These are phyloP conservation scores for Discostella pseudostelligera DNA, from an alignment of 108 stramenopile genomes.

Conservation along the genomic window DNA sequence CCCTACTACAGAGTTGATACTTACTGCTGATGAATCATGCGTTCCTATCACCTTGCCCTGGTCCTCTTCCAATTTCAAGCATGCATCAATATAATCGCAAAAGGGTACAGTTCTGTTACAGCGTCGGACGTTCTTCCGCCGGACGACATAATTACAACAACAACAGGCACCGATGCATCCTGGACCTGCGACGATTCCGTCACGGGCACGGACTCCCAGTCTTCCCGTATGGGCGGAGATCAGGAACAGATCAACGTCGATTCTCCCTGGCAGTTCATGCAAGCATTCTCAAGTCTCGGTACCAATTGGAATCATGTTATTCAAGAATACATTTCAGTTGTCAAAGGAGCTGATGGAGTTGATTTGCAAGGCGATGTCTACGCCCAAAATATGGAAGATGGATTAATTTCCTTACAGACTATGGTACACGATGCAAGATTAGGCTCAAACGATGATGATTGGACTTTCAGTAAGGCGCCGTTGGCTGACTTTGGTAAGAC, in stretches of 20 bases:
- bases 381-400: slow-evolving; percentile 27
- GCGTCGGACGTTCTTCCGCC: neutral
- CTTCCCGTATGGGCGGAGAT: neutral
- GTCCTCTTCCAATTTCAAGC: neutral
- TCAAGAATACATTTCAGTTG: slow-evolving; percentile 38
- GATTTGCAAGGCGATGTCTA: slow-evolving; percentile 37
- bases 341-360: slow-evolving; percentile 42
- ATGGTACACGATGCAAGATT: slow-evolving; percentile 30
- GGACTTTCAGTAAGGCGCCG: slow-evolving; percentile 40
- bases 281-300: slow-evolving; percentile 42
- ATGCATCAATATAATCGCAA: neutral
- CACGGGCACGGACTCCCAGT: too few species aligned
- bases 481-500: slow-evolving; percentile 43
- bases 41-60: neutral
- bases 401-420: slow-evolving; percentile 18
- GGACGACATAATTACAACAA: neutral
- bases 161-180: slow-evolving; percentile 1
- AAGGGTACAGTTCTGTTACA: neutral
- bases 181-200: too few species aligned
- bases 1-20: too few species aligned
- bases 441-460: slow-evolving; percentile 39
- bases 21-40: neutral
- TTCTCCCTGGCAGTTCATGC: slow-evolving; percentile 43
- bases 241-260: slow-evolving; percentile 9
- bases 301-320: slow-evolving; percentile 47